Evolutionary conservation across 306 rosid species (phyloP), one percentile per base, ranked within the genome.

Genomic region (Cicer bijugum): DNA sequence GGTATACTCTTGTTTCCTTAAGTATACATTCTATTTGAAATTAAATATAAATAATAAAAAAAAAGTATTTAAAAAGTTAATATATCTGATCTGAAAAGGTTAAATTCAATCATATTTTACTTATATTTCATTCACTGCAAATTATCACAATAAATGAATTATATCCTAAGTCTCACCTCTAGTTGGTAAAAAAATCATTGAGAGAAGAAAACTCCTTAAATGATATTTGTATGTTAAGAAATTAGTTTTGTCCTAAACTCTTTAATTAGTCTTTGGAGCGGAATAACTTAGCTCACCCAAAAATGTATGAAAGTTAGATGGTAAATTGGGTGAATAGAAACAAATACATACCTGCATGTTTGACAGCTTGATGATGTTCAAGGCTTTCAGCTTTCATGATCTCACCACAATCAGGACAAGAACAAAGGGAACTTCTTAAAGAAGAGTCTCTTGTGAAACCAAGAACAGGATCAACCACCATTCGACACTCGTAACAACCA

Each of bases 381-480:
- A 94, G 83, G 62, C 46, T 82, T 81, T 94, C 96, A 76, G 97
- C 77, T 81, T 91, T 94, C 89, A 82, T 86, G 90, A 94, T 85
- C 77, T 92, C 96, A 69, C 97, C 94, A 78, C 99, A 94, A 4
- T 88, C 87, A 48, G 97, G 95, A 75, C 97, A 94, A 51, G 97
- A 76, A 83, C 91, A 91, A 72, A 93, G 88, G 81, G 82, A 86
- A 1, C 85, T 79, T 64, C 98, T 87, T 1, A 91, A 82, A 86
- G 97, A 91, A 83, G 96, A 88, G 67, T 89, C 95, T 87, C 90
- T 89, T 2, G 95, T 84, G 75, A 91, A 78, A 42, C 96, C 97
- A 48, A 89, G 88, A 59, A 91, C 88, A 1, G 99, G 99, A 50
- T 94, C 96, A n/a, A 91, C 92, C 75, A 91, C 97, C 97, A 94